phyloP scores from a whole-genome alignment of 495 filamentous ascomycete genomes.

The Hypoxylon intermedium region DNA sequence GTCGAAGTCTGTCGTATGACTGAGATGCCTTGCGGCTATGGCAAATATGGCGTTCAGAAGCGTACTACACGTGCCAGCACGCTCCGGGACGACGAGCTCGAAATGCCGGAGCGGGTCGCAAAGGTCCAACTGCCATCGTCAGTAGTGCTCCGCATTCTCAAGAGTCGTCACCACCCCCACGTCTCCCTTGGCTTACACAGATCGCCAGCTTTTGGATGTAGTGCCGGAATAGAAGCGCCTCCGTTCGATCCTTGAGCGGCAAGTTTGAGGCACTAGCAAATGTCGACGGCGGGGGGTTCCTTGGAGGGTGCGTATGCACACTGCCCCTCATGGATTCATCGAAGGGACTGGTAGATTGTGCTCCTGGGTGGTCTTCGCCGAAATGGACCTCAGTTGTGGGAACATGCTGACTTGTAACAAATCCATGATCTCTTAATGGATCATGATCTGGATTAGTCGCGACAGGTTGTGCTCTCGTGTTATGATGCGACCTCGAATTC shows the following conservation, averaged over 20 bases:
- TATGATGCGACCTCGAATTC: neutral
- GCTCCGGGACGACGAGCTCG: conserved; percentile 58
- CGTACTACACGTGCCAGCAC: conserved; percentile 57
- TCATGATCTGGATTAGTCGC: neutral
- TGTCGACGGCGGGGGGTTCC: neutral
- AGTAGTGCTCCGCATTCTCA: conserved; percentile 8
- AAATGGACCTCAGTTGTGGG: neutral
- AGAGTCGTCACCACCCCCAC: neutral
- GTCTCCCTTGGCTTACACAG: conserved; percentile 49
- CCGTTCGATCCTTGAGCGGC: conserved; percentile 47
- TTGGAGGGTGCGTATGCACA: conserved; percentile 8
- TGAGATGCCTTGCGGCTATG: conserved; percentile 62
- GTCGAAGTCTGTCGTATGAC: conserved; percentile 55
- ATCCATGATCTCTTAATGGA: neutral
- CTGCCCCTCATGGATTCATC: neutral
- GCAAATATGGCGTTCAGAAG: conserved; percentile 67
- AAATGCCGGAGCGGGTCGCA: conserved; percentile 64
- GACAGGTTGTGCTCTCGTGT: neutral
- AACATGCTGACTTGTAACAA: neutral
- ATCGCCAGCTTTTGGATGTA: conserved; percentile 57
- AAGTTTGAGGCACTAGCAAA: conserved; percentile 28
- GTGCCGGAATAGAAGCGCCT: conserved; percentile 55
- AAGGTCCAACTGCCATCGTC: conserved; percentile 58
- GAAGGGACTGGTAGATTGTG: conserved; percentile 1
- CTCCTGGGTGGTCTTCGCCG: neutral